phyloP scores from a whole-genome alignment of 768 basidiomycete species.

The Termitomyces sp. region DNA sequence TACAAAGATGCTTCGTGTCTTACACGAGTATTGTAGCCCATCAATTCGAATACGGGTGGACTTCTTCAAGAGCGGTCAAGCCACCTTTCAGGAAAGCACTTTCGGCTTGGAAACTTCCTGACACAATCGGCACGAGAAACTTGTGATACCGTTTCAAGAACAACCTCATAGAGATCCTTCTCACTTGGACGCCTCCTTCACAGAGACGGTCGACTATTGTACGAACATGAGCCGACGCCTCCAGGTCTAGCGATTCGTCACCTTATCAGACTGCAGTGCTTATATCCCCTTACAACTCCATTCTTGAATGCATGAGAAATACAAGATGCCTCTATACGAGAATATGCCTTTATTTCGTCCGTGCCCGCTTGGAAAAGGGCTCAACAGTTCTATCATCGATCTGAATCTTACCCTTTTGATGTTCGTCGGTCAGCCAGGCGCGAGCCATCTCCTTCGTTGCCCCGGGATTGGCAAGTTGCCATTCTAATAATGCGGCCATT shows the following conservation, averaged over 20 bases:
- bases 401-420: constrained; percentile 38
- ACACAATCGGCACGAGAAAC: no score
- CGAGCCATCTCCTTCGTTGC: constrained; percentile 62
- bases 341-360: constrained; percentile 23
- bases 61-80: neutral
- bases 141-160: neutral
- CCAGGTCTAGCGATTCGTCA: neutral
- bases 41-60: neutral
- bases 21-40: neutral
- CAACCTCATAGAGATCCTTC: neutral
- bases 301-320: neutral
- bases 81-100: neutral
- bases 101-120: no score
- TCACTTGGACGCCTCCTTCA: neutral
- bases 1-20: neutral
- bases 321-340: neutral
- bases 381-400: constrained; percentile 17
- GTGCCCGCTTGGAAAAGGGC: constrained; percentile 31
- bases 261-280: neutral
- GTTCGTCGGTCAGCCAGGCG: constrained; percentile 61
- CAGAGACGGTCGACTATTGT: neutral
- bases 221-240: neutral
- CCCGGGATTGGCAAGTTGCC: constrained; percentile 79
- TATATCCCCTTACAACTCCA: neutral
- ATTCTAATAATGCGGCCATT: constrained; percentile 64